Evolutionary conservation across 2,329 filamentous ascomycete genomes (phyloP), one percentile per base, ranked within the genome.

Genomic region (Penicillium sclerotigenum): DNA sequence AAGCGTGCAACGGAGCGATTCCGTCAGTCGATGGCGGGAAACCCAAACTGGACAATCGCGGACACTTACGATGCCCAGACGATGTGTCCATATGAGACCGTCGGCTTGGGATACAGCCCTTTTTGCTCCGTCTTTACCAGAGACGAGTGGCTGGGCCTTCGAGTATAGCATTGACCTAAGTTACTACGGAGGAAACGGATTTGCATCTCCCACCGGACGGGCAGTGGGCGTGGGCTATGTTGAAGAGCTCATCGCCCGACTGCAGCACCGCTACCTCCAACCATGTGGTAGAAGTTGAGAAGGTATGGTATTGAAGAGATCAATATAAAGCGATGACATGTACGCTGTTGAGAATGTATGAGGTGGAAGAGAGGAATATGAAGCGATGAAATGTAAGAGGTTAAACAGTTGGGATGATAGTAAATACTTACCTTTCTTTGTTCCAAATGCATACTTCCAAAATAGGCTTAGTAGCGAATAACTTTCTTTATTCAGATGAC

Each of bases 111-210:
- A 22, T 91, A 85, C 75, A 89, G 86, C 62, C 80, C 79, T 10
- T 92, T 89, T 76, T 92, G 89, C 68, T 77, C 84, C 24, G 79
- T 92, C 4, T 92, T 91, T 69, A 90, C 84, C 0, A 89, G 87
- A 62, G 79, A 86, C 20, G 89, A 92, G 68, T 92, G 88, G 88
- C 74, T 83, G 47, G 83, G 80, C 37, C 37, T 91, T 87, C 66
- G 85, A 86, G 54, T 92, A 92, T 72, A 82, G 82, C 4, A 78
- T 87, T 54, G 89, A 91, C 61, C 77, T 91, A 34, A 73, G 69
- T 31, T 91, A 89, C 65, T 78, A 83, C 11, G 85, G 83, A 8
- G 79, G 80, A 57, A 81, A 80, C 51, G 84, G 78, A 3, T 89
- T 88, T 68, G 81, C 83, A 37, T 86, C 84, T 6, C 85, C 87